Base-by-base conservation (phyloP, 2,329 filamentous ascomycete species). In the Fusarium burgessii region DNA sequence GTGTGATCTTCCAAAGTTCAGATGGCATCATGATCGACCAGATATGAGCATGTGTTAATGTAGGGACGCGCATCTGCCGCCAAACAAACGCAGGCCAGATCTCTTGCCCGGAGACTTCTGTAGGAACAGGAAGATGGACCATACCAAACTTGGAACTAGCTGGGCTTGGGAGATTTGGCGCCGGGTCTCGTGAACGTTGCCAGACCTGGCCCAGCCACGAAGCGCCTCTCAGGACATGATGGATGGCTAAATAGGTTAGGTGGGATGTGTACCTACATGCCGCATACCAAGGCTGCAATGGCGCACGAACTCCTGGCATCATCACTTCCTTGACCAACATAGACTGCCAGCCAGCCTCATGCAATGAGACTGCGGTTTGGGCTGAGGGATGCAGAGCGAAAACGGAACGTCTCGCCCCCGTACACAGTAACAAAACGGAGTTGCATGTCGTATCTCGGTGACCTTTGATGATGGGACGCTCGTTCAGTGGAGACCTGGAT, bases 41-140 rank as follows among this genome's bases (percentile, higher is more conserved):
- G 57, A 46, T 45, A 68, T 61, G 62, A 57, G 50, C 66, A 71
- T 60, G 55, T 58, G 61, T 69, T 49, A 49, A 71, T 58, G 60
- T 69, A 71, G 56, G 58, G 58, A 75, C 72, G 73, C 73, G 69
- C 73, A 75, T 75, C 73, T 75, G 69, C 69, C 73, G 73, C 71
- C 61, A 50, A 63, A 67, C 58, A 62, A 67, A 67, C 54, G 43
- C 67, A 69, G 62, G 43, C 52, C 61, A 71, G 68, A 71, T 71
- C 68, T 71, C 63, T 36, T 60, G 63, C 32, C 51, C 50, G 51
- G 49, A 62, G 64, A 38, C 68, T 71, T 69, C 68, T 72, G 68
- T 71, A 71, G 68, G 68, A 61, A 74, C 62, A 72, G 60, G 58
- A 58, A 57, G 60, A 72, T 70, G 60, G 58, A 43, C 62, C 62